These are phyloP conservation scores for Cokeromyces recurvatus DNA, from an alignment of 371 early-diverging fungal genomes.

Conservation along the genomic window DNA sequence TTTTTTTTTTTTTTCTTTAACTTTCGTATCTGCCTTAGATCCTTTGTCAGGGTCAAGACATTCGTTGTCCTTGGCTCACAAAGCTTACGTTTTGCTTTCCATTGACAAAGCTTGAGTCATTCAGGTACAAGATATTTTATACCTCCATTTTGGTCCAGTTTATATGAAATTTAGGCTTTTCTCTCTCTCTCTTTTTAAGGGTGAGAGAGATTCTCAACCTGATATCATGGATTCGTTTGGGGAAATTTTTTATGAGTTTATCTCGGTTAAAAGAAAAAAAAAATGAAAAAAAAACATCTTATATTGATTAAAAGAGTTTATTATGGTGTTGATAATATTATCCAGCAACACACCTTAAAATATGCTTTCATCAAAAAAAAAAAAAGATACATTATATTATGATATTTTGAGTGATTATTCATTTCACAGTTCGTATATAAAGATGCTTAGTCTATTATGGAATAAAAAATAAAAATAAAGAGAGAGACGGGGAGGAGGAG, in stretches of 20 bases:
- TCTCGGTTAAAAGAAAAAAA: slow-evolving; percentile 10
- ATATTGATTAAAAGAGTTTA: slow-evolving; percentile 8
- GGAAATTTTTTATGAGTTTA: slow-evolving; percentile 19
- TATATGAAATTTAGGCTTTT: slow-evolving; percentile 3
- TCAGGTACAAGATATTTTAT: slow-evolving; percentile 39
- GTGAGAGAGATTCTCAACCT: no score
- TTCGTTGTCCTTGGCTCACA: slow-evolving; percentile 7
- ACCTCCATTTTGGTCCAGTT: slow-evolving; percentile 38
- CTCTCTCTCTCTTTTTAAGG: slow-evolving; percentile 8
- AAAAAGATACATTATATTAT: no score
- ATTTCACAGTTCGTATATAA: no score
- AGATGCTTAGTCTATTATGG: no score
- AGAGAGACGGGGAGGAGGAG: no score
- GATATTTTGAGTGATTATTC: no score
- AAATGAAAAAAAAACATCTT: not conserved
- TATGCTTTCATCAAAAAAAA: no score
- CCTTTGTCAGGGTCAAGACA: slow-evolving; percentile 32
- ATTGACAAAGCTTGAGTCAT: slow-evolving; percentile 50
- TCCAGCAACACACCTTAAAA: no score
- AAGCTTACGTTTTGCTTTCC: slow-evolving; percentile 27
- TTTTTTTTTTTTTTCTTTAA: slow-evolving; percentile 10
- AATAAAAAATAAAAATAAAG: no score
- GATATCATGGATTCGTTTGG: slow-evolving; percentile 31
- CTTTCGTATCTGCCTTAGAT: slow-evolving; percentile 42
- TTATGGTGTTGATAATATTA: no score